Evolutionary conservation across 2,329 filamentous ascomycete species (phyloP).

Genomic region (Cordyceps militaris): DNA sequence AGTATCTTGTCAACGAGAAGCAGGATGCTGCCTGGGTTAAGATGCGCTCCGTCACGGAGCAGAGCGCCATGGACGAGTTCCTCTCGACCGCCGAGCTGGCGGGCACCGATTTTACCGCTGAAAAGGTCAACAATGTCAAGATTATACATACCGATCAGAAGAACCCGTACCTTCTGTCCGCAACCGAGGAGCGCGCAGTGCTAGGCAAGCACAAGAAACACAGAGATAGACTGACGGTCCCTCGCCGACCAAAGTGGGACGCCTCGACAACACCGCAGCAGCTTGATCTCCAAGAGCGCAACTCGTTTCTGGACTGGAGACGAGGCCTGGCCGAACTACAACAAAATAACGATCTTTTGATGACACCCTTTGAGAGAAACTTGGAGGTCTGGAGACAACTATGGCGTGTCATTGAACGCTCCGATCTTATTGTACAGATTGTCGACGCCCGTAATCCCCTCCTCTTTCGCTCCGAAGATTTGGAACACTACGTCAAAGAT

Average conservation of each 20-base stretch:
- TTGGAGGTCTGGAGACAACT: constrained; percentile 96
- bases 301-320: constrained; percentile 80
- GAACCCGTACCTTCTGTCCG: constrained; percentile 87
- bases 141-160: constrained; percentile 95
- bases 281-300: constrained; percentile 71
- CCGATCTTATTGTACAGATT: constrained; percentile 93
- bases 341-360: constrained; percentile 86
- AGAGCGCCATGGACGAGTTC: constrained; percentile 94
- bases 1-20: constrained; percentile 85
- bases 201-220: constrained; percentile 79
- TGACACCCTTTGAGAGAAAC: constrained; percentile 98
- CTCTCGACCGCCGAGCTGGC: constrained; percentile 90
- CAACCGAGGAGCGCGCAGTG: constrained; percentile 71
- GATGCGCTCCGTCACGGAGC: constrained; percentile 98
- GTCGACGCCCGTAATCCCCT: constrained; percentile 94
- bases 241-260: constrained; percentile 85
- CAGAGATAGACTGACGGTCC: constrained; percentile 73
- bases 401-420: constrained; percentile 96
- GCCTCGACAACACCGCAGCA: constrained; percentile 73
- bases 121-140: constrained; percentile 98
- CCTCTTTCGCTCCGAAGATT: constrained; percentile 86
- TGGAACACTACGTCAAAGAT: constrained; percentile 91
- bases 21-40: constrained; percentile 96
- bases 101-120: constrained; percentile 97
- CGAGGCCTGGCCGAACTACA: constrained; percentile 86